Base-by-base conservation (phyloP, 495 filamentous ascomycete species). In the Clohesyomyces aquaticus region DNA sequence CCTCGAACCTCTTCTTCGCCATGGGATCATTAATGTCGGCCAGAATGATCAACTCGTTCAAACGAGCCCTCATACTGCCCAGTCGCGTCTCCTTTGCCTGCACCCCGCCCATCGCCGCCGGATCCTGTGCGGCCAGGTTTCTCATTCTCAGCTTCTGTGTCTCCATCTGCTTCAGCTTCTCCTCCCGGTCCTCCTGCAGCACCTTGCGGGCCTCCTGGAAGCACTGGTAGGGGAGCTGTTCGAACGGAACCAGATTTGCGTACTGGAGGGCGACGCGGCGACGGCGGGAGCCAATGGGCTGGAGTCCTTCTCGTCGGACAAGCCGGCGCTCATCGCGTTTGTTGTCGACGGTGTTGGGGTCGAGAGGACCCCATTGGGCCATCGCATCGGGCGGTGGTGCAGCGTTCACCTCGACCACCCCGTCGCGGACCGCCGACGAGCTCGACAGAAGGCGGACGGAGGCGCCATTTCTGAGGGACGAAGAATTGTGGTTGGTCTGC, bases 11-110 rank as follows among this genome's bases (percentile, higher is more conserved):
- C 75, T 91, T 89, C 84, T 97, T 98, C 45, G 98, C 90, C 27
- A 91, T 51, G 0, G 94, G 94, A 73, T 97, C 96, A 72, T 99
- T 99, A 75, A 96, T 90, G 72, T 99, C 94, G 4, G 91, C 92
- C 65, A 88, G 76, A 26, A 99, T 85, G 82, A 96, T 95, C 72
- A 96, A 79, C 51, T 85, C 74, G 73, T 96, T 91, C 56, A 98
- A 66, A 67, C 91, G 79, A 59, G 82, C 76, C 68, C 83, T 81
- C 85, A 97, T 86, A 47, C 86, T 87, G n/a, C 75, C 73, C 43
- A 96, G 67, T 59, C 85, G 79, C 32, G 78, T 82, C 74, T 90
- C 59, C 51, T 69, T 70, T 57, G 80, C 78, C 59, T 71, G 70
- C 68, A 87, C 82, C 14, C 87, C 85, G 35, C 85, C 85, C 35